These are phyloP conservation scores for Friedmanniomyces endolithicus DNA, from an alignment of 495 filamentous ascomycete species.

Conservation along the genomic window DNA sequence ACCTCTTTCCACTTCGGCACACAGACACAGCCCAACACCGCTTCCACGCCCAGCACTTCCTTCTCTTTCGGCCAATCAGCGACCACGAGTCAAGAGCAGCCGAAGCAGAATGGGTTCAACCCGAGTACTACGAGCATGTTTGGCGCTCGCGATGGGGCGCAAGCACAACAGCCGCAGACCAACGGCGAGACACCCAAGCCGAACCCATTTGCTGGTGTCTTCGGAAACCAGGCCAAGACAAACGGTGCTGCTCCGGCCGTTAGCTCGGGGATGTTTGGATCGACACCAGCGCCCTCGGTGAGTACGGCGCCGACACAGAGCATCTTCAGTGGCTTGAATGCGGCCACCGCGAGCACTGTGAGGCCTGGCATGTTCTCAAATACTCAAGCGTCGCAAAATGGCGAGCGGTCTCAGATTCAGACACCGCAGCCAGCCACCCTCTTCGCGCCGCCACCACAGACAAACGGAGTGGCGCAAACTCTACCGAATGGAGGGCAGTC, in stretches of 20 bases:
- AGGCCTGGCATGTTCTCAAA: not conserved
- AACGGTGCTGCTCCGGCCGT: not conserved
- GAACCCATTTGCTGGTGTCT: not conserved
- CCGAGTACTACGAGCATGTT: not conserved
- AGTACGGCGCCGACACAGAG: not conserved
- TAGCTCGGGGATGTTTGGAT: not conserved
- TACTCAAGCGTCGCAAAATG: not conserved
- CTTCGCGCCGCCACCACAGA: not conserved
- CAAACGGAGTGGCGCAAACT: not conserved
- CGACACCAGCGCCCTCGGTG: not conserved
- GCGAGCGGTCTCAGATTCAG: not conserved
- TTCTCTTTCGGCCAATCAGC: conserved; percentile 15
- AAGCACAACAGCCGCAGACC: conserved; percentile 1
- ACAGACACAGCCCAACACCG: conserved; percentile 2
- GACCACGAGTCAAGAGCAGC: conserved; percentile 2
- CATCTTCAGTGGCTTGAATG: conserved; percentile 1
- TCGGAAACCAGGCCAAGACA: not conserved
- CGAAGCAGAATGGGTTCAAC: conserved; percentile 1
- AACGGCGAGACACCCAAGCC: conserved; percentile 10
- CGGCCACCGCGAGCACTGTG: not conserved
- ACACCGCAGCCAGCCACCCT: not conserved
- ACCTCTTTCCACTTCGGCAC: not conserved
- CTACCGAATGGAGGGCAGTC: not conserved
- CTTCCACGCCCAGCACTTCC: conserved; percentile 10
- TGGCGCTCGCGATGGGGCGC: not conserved